Conservation (phyloP, 2,329 filamentous ascomycete species). For the Colletotrichum sp. region DNA sequence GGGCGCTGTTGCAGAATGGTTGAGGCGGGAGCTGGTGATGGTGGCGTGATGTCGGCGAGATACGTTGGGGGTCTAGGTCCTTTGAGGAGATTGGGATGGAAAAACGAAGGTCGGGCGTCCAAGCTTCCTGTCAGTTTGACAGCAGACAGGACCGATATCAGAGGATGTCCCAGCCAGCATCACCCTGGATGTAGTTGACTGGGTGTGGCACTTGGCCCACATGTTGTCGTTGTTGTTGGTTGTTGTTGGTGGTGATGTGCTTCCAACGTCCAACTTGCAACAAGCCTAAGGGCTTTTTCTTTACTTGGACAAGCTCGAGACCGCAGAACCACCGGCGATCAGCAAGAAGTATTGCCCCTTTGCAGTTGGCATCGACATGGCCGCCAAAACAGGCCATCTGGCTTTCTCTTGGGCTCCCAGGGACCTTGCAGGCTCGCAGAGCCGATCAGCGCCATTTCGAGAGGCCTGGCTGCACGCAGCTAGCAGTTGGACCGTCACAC, state of each 20-base stretch:
- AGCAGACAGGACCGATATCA: neutral
- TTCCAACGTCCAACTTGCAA: neutral
- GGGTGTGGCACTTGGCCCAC: neutral
- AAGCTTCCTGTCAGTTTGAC: neutral
- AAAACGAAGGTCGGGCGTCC: neutral
- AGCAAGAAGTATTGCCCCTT: neutral
- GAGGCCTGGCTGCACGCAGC: slow-evolving; percentile 3
- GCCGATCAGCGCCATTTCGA: slow-evolving; percentile 5
- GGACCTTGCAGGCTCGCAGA: slow-evolving; percentile 15
- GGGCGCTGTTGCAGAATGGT: neutral
- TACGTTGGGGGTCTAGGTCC: neutral
- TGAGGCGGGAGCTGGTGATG: neutral
- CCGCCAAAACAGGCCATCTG: slow-evolving; percentile 10
- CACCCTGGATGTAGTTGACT: neutral
- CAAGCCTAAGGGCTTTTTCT: neutral
- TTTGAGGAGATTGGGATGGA: neutral
- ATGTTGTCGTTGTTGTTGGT: neutral
- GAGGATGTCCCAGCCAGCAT: neutral
- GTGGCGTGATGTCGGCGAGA: slow-evolving; percentile 4
- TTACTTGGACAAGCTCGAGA: neutral
- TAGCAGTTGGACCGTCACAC: slow-evolving; percentile 14
- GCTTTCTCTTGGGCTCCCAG: slow-evolving; percentile 5
- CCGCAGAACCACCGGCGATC: neutral
- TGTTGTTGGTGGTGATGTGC: neutral
- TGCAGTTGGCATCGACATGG: neutral